Base-by-base conservation (phyloP, 306 rosid genomes). In the Heteromeles arbutifolia region DNA sequence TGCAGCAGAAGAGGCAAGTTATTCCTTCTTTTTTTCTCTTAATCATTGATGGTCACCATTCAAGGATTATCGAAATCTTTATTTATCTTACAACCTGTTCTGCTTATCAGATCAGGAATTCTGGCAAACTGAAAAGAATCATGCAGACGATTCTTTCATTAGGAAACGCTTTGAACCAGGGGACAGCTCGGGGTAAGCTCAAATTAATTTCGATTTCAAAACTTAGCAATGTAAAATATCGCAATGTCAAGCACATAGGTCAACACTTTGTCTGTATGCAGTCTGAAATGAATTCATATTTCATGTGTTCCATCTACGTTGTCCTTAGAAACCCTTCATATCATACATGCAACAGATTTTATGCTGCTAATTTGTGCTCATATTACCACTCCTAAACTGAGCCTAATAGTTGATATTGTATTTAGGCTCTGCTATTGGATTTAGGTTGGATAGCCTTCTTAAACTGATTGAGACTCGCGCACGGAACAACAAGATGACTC, bases 81-180 rank as follows among this genome's bases (percentile, higher is more conserved):
- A 74, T 56, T 54, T 32, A 3, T 84, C 43, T 74, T 83, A 43
- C 11, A 13, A 4, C 26, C 34, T 58, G 82, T 73, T 58, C 73
- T 82, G 8, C 69, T 69, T 78, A 74, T 79, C 98, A 91, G 98
- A 88, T 94, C 78, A 87, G 83, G 68, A 86, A 73, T 85, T 94
- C 98, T 43, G 80, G 78, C 82, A 94, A 94, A 84, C 85, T 94
- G 65, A 94, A 94, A 86, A 90, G 98, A 91, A 73, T 94, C 76
- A 94, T 94, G 97, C 98, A 91, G 79, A 94, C 97, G 54, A 87
- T 94, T 85, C 98, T 94, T 74, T 90, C 98, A 34, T 77, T 94
- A 70, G 98, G 98, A 80, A 94, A 94, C 85, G 98, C 98, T 81
- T 84, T 94, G 86, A 94, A 94, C 82, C 97, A 87, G 83, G 98